A percentile compares a stretch with the other conserved stretches of the same genome.
phyloP scores from a whole-genome alignment of 257 asterid genomes.

The Oldenlandia corymbosa region DNA sequence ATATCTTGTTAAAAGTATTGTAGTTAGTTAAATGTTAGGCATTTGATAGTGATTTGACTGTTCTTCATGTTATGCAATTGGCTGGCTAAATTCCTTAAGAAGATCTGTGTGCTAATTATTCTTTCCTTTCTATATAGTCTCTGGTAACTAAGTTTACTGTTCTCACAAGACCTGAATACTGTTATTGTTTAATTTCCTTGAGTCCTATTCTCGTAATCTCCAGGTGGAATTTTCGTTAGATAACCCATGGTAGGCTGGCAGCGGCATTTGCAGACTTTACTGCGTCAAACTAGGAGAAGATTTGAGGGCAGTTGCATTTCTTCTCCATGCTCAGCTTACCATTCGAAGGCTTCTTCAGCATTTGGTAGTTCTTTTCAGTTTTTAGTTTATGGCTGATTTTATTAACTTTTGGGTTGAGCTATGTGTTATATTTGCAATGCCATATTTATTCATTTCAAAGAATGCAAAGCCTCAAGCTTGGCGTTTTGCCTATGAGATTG shows the following conservation, averaged over 20 bases:
- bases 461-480: background rate
- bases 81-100: background rate
- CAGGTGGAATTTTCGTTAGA: constrained; percentile 1
- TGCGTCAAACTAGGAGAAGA: constrained; percentile 59
- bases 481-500: background rate
- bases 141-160: background rate
- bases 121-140: background rate
- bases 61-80: too few species aligned
- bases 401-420: too few species aligned
- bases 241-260: constrained; percentile 71
- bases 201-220: background rate
- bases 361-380: constrained; percentile 38
- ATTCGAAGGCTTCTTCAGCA: constrained; percentile 45
- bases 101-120: too few species aligned
- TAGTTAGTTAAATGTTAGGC: too few species aligned
- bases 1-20: too few species aligned
- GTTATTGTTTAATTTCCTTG: background rate
- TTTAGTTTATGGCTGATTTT: too few species aligned
- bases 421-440: background rate
- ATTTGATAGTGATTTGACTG: too few species aligned
- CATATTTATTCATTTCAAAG: constrained; percentile 10
- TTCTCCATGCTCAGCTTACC: constrained; percentile 39
- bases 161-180: background rate
- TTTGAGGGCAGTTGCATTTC: constrained; percentile 33
- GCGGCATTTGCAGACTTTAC: constrained; percentile 54